Conservation (phyloP, 2,329 filamentous ascomycete genomes). For the Calonectria naviculata region DNA sequence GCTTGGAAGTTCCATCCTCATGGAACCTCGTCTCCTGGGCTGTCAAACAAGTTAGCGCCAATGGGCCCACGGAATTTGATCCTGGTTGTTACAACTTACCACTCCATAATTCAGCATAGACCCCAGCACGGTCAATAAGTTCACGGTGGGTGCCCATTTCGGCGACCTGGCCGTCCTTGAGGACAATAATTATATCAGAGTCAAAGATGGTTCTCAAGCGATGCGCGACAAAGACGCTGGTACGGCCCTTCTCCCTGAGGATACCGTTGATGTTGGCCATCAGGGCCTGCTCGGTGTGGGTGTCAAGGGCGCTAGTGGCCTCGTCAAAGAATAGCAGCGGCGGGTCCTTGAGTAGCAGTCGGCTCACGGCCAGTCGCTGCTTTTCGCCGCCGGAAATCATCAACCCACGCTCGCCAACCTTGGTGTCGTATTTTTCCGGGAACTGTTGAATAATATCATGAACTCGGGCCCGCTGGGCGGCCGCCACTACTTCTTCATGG, state of each 20-base stretch:
- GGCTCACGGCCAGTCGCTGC: constrained; percentile 86
- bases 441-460: constrained; percentile 84
- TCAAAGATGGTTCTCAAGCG: constrained; percentile 93
- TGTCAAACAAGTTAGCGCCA: constrained; percentile 42
- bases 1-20: constrained; percentile 56
- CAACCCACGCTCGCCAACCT: constrained; percentile 92
- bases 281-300: constrained; percentile 90
- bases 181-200: constrained; percentile 90
- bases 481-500: constrained; percentile 77
- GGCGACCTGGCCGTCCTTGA: constrained; percentile 85
- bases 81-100: constrained; percentile 63
- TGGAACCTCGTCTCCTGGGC: constrained; percentile 72
- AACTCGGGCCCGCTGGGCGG: constrained; percentile 85
- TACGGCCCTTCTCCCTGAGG: constrained; percentile 85
- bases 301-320: constrained; percentile 91
- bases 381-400: constrained; percentile 98
- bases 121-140: constrained; percentile 79
- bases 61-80: background rate
- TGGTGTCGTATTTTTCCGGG: constrained; percentile 89
- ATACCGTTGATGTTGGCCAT: constrained; percentile 95
- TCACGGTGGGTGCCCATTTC: constrained; percentile 90
- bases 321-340: constrained; percentile 95
- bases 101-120: constrained; percentile 93
- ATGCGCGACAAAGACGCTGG: constrained; percentile 96
- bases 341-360: constrained; percentile 88